Percentiles rank a stretch among this genome's conserved stretches.
phyloP scores from a whole-genome alignment of 2,329 filamentous ascomycete genomes.

The Grosmannia huntii region DNA sequence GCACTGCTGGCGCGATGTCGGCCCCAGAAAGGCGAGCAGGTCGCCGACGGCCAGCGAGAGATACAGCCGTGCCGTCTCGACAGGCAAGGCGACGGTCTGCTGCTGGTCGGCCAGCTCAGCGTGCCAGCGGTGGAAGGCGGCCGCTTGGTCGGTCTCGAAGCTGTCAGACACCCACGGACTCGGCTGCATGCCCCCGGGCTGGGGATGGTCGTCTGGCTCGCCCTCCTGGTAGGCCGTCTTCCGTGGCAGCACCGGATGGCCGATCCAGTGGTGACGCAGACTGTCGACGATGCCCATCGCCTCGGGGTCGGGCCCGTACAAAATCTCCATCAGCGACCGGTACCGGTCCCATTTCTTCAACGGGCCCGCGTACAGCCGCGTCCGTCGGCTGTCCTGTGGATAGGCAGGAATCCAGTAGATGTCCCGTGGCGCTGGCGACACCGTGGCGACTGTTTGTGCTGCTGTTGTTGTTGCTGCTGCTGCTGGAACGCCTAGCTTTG shows the following conservation, averaged over 20 bases:
- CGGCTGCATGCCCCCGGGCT: constrained; percentile 18
- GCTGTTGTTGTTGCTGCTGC: background rate
- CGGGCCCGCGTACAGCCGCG: constrained; percentile 24
- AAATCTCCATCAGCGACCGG: constrained; percentile 23
- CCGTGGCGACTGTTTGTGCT: no score
- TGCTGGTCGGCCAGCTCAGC: constrained; percentile 6
- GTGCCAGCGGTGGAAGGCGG: constrained; percentile 19
- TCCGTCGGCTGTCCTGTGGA: constrained; percentile 7
- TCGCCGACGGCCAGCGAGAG: constrained; percentile 12
- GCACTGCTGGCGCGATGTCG: constrained; percentile 15
- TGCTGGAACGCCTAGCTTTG: background rate
- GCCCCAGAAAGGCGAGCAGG: constrained; percentile 17
- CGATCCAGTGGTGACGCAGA: constrained; percentile 28
- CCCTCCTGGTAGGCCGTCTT: constrained; percentile 4
- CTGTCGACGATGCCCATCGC: constrained; percentile 23
- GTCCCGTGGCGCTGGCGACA: background rate
- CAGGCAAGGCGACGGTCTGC: constrained; percentile 10
- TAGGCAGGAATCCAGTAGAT: constrained; percentile 8
- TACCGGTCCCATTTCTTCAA: constrained; percentile 22
- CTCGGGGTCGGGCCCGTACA: constrained; percentile 28
- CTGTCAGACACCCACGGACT: constrained; percentile 27
- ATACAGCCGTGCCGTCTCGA: constrained; percentile 7
- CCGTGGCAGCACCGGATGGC: constrained; percentile 27
- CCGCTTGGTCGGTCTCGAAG: constrained; percentile 22
- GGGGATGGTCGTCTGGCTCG: background rate